Base-by-base conservation (phyloP, 208 protist genomes). In the Trypanosoma boissoni region DNA sequence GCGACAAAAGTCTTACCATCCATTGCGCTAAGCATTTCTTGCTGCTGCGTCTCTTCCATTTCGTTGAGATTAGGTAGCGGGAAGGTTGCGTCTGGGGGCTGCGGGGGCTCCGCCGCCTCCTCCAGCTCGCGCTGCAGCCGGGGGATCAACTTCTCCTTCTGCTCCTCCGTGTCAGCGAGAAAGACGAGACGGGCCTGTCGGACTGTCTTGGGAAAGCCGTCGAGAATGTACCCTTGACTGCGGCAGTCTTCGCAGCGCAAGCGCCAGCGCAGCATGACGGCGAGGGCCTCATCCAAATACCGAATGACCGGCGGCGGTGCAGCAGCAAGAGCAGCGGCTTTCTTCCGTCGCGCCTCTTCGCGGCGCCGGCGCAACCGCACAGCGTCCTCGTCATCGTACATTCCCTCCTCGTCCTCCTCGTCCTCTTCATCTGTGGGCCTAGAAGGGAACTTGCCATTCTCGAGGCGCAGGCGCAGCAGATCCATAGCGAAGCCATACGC, bases 161-260 rank as follows among this genome's bases (percentile, higher is more conserved):
- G 60, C 31, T 72, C 63, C 12, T 57, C 55, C 0, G 51, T 64
- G 26, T 73, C 74, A 1, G 80, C 73, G 14, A 75, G 60, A 58
- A 95, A 97, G 34, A 95, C 65, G 9, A 96, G 51, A 18, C 79
- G 58, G 5, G 92, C 92, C 64, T 97, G 88, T 8, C 74, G 74
- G 1, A 94, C 70, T 0, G 87, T 95, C 42, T 74, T 46, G 0
- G 95, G 95, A 52, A 91, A 96, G 41, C 79, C 62, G 31, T 89
- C 76, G 14, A 98, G 64, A 6, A 98, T 83, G 70, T 91, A 98
- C 36, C 95, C 95, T 24, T 92, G 91, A 43, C 89, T 95, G 14
- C 57, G 72, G 60, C 91, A 97, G 39, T 88, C 82, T 14, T 66
- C 32, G 52, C 86, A 85, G 8, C 77, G 78, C 39, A 98, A 60